Evolutionary conservation across 345 rosid species (phyloP).

Genomic region (Pugionium dolabratum): DNA sequence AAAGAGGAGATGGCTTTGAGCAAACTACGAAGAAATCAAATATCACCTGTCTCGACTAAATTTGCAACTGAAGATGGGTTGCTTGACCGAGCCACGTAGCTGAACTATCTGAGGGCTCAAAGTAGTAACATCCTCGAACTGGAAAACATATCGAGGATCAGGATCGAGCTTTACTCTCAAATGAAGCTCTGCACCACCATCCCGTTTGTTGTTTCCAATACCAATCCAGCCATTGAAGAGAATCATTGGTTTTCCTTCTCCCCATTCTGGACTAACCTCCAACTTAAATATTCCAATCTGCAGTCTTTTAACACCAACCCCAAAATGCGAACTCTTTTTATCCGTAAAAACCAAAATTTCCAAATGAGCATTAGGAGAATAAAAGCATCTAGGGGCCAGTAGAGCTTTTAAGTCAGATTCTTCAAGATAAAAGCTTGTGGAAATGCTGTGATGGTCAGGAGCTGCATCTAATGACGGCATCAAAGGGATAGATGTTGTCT

Average conservation of each 20-base stretch:
- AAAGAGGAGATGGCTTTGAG: background rate
- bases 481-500: constrained; percentile 68
- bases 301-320: constrained; percentile 70
- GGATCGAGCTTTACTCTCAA: constrained; percentile 88
- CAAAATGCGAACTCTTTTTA: constrained; percentile 69
- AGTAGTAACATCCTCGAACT: constrained; percentile 84
- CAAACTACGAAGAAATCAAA: background rate
- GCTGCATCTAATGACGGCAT: constrained; percentile 68
- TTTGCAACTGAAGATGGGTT: constrained; percentile 93
- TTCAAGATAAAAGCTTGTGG: constrained; percentile 89
- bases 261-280: constrained; percentile 92
- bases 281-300: constrained; percentile 78
- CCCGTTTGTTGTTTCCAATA: constrained; percentile 79
- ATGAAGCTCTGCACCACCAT: constrained; percentile 75
- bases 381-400: constrained; percentile 77
- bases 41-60: constrained; percentile 87
- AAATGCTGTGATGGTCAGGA: constrained; percentile 72
- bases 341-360: constrained; percentile 69
- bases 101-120: constrained; percentile 93
- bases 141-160: constrained; percentile 90
- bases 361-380: constrained; percentile 59
- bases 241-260: constrained; percentile 66
- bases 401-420: constrained; percentile 84
- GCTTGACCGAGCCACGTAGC: constrained; percentile 87
- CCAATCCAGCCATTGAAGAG: constrained; percentile 91